These are phyloP conservation scores for Ogataea hybrid DNA, from an alignment of 1,139 yeast genomes.

Conservation along the genomic window DNA sequence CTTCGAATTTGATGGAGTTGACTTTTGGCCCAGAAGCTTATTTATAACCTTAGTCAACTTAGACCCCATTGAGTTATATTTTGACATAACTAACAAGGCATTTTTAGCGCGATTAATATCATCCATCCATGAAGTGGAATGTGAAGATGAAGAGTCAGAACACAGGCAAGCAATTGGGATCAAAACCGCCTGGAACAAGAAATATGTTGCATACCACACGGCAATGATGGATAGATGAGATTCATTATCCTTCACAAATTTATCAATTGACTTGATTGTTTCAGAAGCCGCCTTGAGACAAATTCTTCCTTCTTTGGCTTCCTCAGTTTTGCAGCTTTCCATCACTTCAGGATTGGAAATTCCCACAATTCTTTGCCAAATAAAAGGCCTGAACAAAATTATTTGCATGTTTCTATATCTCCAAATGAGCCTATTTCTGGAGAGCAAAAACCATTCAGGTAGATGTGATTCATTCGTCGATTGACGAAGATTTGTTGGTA, in stretches of 20 bases:
- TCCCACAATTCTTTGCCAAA: constrained; percentile 50
- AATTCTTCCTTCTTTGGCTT: constrained; percentile 48
- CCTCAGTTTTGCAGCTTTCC: constrained; percentile 37
- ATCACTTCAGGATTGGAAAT: constrained; percentile 38
- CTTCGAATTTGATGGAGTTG: background rate
- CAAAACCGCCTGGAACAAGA: constrained; percentile 57
- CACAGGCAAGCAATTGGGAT: constrained; percentile 55
- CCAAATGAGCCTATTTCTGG: constrained; percentile 52
- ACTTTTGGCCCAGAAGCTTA: constrained; percentile 28
- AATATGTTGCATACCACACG: constrained; percentile 65
- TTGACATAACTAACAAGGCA: constrained; percentile 39
- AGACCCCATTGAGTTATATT: constrained; percentile 47
- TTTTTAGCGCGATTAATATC: constrained; percentile 46
- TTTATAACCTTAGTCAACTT: constrained; percentile 51
- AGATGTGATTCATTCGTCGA: constrained; percentile 12
- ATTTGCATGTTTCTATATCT: constrained; percentile 54
- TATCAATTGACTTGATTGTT: constrained; percentile 49
- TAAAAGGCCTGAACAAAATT: constrained; percentile 52
- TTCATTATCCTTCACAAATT: constrained; percentile 37
- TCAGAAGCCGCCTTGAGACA: constrained; percentile 54
- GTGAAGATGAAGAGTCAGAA: constrained; percentile 45
- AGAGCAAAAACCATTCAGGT: constrained; percentile 46
- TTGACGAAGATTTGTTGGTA: constrained; percentile 20
- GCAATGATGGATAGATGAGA: constrained; percentile 42
- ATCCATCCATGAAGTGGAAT: constrained; percentile 43